phyloP scores from a whole-genome alignment of 768 basidiomycete genomes.

The Serendipita sp. region DNA sequence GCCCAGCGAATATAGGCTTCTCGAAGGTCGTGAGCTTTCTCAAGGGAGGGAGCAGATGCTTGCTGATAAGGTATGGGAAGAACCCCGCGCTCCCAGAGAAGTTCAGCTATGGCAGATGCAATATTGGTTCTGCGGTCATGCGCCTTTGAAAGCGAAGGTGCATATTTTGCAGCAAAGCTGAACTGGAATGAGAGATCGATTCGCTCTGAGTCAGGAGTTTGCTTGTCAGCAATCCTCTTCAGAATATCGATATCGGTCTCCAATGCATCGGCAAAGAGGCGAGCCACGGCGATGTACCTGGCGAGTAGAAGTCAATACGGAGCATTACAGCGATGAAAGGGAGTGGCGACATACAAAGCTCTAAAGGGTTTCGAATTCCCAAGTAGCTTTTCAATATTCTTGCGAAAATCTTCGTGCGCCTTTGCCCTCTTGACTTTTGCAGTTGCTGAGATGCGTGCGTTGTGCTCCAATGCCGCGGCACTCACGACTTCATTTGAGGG shows the following conservation, averaged over 20 bases:
- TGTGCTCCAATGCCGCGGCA: background rate
- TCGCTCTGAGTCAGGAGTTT: conserved; percentile 16
- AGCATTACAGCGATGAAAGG: too few relatives aligned
- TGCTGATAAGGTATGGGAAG: conserved; percentile 13
- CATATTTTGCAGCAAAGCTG: conserved; percentile 55
- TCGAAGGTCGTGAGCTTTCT: conserved; percentile 31
- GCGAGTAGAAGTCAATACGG: background rate
- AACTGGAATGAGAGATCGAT: conserved; percentile 26
- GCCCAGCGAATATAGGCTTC: conserved; percentile 44
- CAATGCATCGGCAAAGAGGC: conserved; percentile 41
- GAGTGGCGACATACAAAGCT: background rate
- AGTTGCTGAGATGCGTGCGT: background rate
- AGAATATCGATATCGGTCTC: conserved; percentile 32
- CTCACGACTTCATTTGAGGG: conserved; percentile 12
- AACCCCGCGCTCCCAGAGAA: conserved; percentile 29
- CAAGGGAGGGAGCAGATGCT: conserved; percentile 12
- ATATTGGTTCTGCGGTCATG: conserved; percentile 55
- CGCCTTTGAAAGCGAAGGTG: conserved; percentile 39
- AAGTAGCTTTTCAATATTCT: conserved; percentile 8
- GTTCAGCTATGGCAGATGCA: conserved; percentile 41
- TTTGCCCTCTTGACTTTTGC: conserved; percentile 3
- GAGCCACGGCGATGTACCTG: conserved; percentile 41
- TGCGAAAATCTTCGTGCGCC: conserved; percentile 11
- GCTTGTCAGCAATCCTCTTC: conserved; percentile 21
- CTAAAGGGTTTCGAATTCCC: background rate